Percentiles rank a stretch among this genome's conserved stretches.
Conservation (phyloP, 148 eudicot species). For the Rhododendron griersonianum region DNA sequence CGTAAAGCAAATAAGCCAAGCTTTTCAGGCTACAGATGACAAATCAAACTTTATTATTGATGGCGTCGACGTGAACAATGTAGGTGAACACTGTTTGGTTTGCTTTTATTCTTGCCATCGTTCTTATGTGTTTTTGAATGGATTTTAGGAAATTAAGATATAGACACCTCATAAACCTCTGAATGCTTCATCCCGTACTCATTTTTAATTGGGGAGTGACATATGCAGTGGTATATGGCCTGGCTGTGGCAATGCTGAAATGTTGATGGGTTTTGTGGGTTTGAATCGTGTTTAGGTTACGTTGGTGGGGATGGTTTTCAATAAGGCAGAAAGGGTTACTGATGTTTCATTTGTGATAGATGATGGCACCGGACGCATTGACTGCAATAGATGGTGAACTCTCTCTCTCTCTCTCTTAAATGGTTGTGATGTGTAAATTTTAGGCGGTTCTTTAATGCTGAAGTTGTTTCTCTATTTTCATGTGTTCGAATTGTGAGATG, state of each 20-base stretch:
- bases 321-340: slow-evolving; percentile 68
- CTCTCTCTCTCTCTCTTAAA: background rate
- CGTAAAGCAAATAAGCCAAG: slow-evolving; percentile 75
- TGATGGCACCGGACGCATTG: slow-evolving; percentile 86
- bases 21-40: slow-evolving; percentile 43
- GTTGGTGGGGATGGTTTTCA: slow-evolving; percentile 63
- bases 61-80: slow-evolving; percentile 76
- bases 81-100: slow-evolving; percentile 53
- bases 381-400: slow-evolving; percentile 75
- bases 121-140: background rate
- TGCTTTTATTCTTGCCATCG: background rate
- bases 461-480: slow-evolving; percentile 3
- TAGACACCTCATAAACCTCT: background rate
- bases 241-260: background rate
- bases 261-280: background rate
- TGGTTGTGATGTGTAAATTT: background rate
- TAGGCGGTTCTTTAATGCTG: background rate
- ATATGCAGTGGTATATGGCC: background rate
- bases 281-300: slow-evolving; percentile 52
- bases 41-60: slow-evolving; percentile 48
- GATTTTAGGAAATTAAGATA: background rate
- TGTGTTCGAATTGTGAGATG: slow-evolving; percentile 21
- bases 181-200: background rate
- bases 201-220: background rate
- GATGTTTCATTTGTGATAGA: slow-evolving; percentile 69